Percentiles rank a stretch among this genome's conserved stretches.
Conservation (phyloP, 208 protist species). For the Acanthamoeba sp. region DNA sequence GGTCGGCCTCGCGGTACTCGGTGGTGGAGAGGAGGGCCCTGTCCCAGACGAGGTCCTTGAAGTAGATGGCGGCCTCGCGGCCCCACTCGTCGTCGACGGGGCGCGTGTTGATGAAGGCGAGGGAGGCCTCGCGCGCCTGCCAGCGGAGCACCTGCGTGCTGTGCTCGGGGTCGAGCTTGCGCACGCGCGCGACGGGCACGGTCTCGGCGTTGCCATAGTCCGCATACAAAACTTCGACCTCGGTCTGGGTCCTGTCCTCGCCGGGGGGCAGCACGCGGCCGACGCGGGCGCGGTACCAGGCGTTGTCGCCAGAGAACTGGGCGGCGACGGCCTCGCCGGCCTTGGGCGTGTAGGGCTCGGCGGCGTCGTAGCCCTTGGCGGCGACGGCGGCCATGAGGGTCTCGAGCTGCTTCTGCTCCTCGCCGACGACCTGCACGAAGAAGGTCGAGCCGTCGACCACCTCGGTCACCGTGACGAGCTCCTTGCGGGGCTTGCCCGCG, state of each 20-base stretch:
- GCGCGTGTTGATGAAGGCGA: slow-evolving; percentile 52
- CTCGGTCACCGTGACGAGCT: slow-evolving; percentile 41
- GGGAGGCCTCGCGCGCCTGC: slow-evolving; percentile 61
- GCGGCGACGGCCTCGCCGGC: slow-evolving; percentile 58
- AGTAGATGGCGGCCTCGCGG: slow-evolving; percentile 64
- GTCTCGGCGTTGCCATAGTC: slow-evolving; percentile 75
- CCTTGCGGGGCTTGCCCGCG: slow-evolving; percentile 45
- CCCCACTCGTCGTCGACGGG: slow-evolving; percentile 66
- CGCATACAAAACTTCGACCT: slow-evolving; percentile 48
- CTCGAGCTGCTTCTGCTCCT: slow-evolving; percentile 66
- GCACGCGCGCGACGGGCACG: slow-evolving; percentile 30
- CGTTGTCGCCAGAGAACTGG: slow-evolving; percentile 66
- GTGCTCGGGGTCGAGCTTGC: slow-evolving; percentile 70
- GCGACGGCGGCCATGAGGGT: slow-evolving; percentile 63
- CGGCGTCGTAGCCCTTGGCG: slow-evolving; percentile 32
- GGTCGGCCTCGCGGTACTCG: slow-evolving; percentile 68
- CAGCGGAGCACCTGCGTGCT: slow-evolving; percentile 52
- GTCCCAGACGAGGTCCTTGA: slow-evolving; percentile 74
- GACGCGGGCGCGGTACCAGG: slow-evolving; percentile 75
- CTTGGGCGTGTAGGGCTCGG: slow-evolving; percentile 54
- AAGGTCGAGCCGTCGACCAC: slow-evolving; percentile 67
- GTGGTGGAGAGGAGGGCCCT: slow-evolving; percentile 63
- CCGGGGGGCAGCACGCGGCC: not conserved
- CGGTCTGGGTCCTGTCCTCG: not conserved
- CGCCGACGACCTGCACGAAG: slow-evolving; percentile 70